These are phyloP conservation scores for Irpex rosettiformis DNA, from an alignment of 1,284 basidiomycete species.

Conservation along the genomic window DNA sequence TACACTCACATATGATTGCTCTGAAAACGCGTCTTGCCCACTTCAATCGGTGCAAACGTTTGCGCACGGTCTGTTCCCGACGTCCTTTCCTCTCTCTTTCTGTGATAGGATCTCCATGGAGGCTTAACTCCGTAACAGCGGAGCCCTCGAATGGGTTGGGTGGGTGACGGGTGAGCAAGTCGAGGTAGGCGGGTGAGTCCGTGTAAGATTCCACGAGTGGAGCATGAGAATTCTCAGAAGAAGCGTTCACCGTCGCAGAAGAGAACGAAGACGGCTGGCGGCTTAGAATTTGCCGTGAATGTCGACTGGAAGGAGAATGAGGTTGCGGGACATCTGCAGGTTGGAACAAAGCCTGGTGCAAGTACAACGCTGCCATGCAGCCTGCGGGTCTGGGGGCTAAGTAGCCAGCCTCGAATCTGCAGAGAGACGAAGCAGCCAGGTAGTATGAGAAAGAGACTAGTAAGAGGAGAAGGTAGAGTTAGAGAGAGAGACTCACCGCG, in stretches of 20 bases:
- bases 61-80: conserved; percentile 34
- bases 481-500: not conserved
- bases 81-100: conserved; percentile 37
- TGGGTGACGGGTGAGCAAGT: conserved; percentile 44
- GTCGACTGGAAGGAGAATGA: conserved; percentile 18
- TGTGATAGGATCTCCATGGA: conserved; percentile 40
- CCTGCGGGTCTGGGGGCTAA: not conserved
- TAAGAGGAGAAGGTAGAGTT: not conserved
- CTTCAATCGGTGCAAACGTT: conserved; percentile 39
- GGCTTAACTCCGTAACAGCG: conserved; percentile 31
- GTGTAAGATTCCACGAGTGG: conserved; percentile 35
- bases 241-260: conserved; percentile 44
- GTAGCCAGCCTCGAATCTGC: not conserved
- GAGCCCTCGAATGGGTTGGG: conserved; percentile 34
- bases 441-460: not conserved
- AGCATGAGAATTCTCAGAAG: conserved; percentile 47
- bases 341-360: conserved; percentile 49
- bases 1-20: conserved; percentile 45
- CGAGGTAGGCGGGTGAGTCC: conserved; percentile 40
- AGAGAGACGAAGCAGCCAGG: not conserved
- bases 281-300: conserved; percentile 20
- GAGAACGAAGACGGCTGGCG: conserved; percentile 46
- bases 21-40: conserved; percentile 38
- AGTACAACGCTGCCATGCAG: conserved; percentile 51
- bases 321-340: conserved; percentile 33